Evolutionary conservation across 371 early-diverging fungal species (phyloP).

Genomic region (Smittium culicis): DNA sequence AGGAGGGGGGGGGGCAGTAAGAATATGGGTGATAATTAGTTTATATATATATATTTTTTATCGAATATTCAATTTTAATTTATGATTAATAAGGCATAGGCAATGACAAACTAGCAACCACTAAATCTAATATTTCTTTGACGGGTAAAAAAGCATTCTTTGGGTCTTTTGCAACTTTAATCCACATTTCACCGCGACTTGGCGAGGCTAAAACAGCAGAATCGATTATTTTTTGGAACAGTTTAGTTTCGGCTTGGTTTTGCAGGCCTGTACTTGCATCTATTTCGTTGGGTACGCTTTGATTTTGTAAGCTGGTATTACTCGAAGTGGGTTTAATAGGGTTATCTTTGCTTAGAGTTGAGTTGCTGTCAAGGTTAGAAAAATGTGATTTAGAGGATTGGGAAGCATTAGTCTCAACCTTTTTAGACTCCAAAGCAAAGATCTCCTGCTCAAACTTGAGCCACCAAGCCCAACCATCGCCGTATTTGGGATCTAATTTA

Average conservation of each 20-base stretch:
- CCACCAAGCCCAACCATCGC: constrained; percentile 94
- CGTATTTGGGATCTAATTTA: constrained; percentile 69
- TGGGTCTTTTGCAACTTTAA: constrained; percentile 54
- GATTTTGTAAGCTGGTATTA: too few relatives aligned
- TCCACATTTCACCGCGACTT: constrained; percentile 82
- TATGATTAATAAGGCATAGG: background rate
- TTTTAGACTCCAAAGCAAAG: too few relatives aligned
- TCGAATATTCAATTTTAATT: too few relatives aligned
- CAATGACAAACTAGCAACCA: background rate
- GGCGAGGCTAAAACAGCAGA: constrained; percentile 70
- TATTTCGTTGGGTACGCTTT: background rate
- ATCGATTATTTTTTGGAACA: constrained; percentile 35
- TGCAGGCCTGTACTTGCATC: background rate
- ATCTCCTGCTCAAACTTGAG: constrained; percentile 65
- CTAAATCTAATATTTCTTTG: constrained; percentile 11
- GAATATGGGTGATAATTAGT: too few relatives aligned
- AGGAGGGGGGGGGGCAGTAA: too few relatives aligned
- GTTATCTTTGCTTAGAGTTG: background rate
- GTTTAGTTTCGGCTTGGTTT: background rate
- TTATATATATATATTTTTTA: too few relatives aligned
- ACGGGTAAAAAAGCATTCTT: constrained; percentile 17
- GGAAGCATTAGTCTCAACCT: too few relatives aligned
- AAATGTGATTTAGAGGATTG: too few relatives aligned
- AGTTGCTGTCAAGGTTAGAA: constrained; percentile 52
- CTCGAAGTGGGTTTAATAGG: too few relatives aligned